A percentile compares a stretch with the other conserved stretches of the same genome.
phyloP scores from a whole-genome alignment of 257 asterid genomes.

The Nicotiana undulata region DNA sequence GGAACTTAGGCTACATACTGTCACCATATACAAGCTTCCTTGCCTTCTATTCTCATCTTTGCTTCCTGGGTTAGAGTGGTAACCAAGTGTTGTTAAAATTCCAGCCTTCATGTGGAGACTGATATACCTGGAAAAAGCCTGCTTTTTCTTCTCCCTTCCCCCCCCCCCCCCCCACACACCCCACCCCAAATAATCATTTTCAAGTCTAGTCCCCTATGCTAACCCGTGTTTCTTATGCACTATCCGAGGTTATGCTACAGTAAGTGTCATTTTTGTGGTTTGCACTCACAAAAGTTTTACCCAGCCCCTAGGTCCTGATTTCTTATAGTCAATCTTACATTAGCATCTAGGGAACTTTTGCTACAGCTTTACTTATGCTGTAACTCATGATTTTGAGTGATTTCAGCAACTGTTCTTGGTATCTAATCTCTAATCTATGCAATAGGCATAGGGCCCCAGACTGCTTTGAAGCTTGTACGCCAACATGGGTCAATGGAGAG shows the following conservation, averaged over 20 bases:
- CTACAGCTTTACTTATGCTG: not conserved
- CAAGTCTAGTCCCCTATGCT: not conserved
- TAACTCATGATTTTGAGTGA: not conserved
- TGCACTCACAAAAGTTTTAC: not conserved
- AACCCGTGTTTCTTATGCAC: not conserved
- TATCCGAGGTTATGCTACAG: not conserved
- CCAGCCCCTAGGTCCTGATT: not conserved
- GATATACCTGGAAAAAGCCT: not conserved
- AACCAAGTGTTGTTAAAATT: not conserved
- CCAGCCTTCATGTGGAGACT: not conserved
- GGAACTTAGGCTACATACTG: not conserved
- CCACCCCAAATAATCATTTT: not conserved
- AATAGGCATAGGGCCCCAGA: conserved; percentile 89
- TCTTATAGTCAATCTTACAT: not conserved
- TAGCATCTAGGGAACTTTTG: not conserved
- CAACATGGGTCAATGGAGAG: conserved; percentile 89
- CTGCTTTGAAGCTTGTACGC: conserved; percentile 92
- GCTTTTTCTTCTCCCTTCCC: not conserved
- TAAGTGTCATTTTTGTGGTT: not conserved
- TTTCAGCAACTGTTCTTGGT: not conserved
- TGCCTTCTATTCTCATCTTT: not conserved
- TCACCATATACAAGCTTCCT: not conserved
- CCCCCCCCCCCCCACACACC: too few species aligned
- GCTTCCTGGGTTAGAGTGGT: not conserved
- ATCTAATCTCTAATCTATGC: not conserved